phyloP scores from a whole-genome alignment of 2,329 filamentous ascomycete species.

The Penicillium olsonii region DNA sequence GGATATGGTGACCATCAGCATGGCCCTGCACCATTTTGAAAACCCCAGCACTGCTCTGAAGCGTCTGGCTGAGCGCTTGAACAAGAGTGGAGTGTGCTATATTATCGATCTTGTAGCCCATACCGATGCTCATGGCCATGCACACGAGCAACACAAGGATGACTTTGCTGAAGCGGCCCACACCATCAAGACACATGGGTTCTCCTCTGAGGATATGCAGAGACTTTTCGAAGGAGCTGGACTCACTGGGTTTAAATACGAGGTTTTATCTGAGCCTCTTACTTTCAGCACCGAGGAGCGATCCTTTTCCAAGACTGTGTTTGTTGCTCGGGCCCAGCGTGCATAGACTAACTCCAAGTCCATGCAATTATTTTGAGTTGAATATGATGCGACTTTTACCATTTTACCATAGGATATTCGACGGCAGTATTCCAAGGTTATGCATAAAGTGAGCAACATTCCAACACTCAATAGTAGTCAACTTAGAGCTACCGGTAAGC shows the following conservation, averaged over 20 bases:
- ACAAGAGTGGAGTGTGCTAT: constrained; percentile 65
- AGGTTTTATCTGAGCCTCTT: constrained; percentile 54
- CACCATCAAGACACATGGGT: constrained; percentile 68
- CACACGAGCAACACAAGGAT: constrained; percentile 15
- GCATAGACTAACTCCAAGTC: neutral
- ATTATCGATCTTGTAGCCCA: constrained; percentile 69
- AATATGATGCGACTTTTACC: neutral
- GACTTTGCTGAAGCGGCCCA: constrained; percentile 41
- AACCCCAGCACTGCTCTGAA: constrained; percentile 62
- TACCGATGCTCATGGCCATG: constrained; percentile 26
- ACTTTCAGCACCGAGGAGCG: constrained; percentile 41
- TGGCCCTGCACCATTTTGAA: constrained; percentile 69
- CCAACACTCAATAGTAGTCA: too few species aligned
- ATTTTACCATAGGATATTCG: too few species aligned
- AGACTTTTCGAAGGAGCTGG: constrained; percentile 67
- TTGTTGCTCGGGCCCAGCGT: constrained; percentile 36
- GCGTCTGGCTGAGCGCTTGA: constrained; percentile 62
- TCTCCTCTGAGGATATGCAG: constrained; percentile 61
- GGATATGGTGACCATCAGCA: constrained; percentile 65
- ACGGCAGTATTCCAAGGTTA: too few species aligned
- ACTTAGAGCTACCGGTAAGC: too few species aligned
- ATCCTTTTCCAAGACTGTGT: constrained; percentile 28
- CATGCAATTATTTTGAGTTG: neutral
- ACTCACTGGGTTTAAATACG: constrained; percentile 59
- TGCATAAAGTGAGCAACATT: too few species aligned